Evolutionary conservation across 495 filamentous ascomycete species (phyloP), one percentile per base, ranked within the genome.

Genomic region (Penicillium alfredii): DNA sequence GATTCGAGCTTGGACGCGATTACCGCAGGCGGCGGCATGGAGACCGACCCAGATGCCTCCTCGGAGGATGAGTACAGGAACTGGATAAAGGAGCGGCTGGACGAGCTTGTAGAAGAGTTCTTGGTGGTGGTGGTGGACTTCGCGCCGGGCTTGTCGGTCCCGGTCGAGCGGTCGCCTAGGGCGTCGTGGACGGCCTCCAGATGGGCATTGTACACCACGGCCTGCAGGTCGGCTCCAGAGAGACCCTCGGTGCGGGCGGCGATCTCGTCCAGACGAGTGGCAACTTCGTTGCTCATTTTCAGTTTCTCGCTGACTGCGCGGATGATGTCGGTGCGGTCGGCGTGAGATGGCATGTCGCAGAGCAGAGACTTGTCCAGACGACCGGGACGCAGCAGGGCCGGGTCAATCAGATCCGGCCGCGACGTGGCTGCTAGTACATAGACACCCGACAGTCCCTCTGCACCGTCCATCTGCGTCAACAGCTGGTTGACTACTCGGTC

Each of bases 401-500:
- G 90, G 52, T 98, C 92, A 28, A 98, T 97, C 4, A 97, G 56
- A 58, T 98, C 93, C 0, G 92, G 92, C 16, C 92, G 68, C 3
- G 77, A 84, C 1, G 92, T 98, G 9, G 92, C 92, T 17, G 92
- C 92, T 3, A 98, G 77, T 2, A 98, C 92, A 50, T 97, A 97
- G 2, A 98, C 92, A 0, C 93, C 93, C 0, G 80, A 84, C 4
- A 97, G 63, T 11, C 93, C 92, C 56, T 98, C 93, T 2, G 93
- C 93, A 52, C 92, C 92, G 53, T 98, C 92, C 93, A 98, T 98
- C 61, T 96, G 93, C 4, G 92, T 98, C 6, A 98, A 69, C 29
- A 98, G 77, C 67, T 97, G 93, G 55, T 97, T 97, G 47, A 98
- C 92, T 2, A 98, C 92, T n/a, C 92, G 78, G 57, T 97, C 93